A percentile compares a stretch with the other conserved stretches of the same genome.
Conservation (phyloP, 2,329 filamentous ascomycete genomes). For the Aspergillus sp. region DNA sequence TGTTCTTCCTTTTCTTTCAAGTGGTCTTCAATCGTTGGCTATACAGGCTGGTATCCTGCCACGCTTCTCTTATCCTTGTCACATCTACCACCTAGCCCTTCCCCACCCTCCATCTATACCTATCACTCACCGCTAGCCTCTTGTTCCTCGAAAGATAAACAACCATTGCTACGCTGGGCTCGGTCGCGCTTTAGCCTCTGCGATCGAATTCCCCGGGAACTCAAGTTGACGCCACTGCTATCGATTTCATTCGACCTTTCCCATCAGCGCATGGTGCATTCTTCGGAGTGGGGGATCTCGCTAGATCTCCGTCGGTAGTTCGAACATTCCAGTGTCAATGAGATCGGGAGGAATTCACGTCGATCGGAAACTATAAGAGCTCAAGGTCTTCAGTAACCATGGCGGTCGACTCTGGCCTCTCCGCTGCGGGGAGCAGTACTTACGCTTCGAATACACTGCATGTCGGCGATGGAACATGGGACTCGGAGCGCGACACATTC, state of each 20-base stretch:
- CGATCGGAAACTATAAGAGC: constrained; percentile 8
- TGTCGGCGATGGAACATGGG: constrained; percentile 69
- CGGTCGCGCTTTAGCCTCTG: background rate
- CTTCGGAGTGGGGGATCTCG: constrained; percentile 45
- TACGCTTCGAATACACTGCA: constrained; percentile 64
- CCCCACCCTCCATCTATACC: constrained; percentile 8
- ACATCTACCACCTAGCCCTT: constrained; percentile 1
- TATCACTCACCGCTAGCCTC: constrained; percentile 15
- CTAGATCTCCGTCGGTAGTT: constrained; percentile 46
- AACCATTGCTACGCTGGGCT: background rate
- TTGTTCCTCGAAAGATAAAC: constrained; percentile 9
- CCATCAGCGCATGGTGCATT: constrained; percentile 46
- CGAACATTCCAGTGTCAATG: constrained; percentile 42
- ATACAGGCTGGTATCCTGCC: background rate
- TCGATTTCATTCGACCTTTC: constrained; percentile 13
- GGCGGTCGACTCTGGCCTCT: constrained; percentile 45
- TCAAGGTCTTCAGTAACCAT: constrained; percentile 24
- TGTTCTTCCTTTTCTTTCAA: background rate
- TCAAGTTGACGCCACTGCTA: background rate
- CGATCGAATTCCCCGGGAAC: background rate
- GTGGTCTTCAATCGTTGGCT: background rate
- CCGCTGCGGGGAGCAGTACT: constrained; percentile 61
- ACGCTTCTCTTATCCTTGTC: background rate
- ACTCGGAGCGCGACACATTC: constrained; percentile 62
- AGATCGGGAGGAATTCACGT: constrained; percentile 16